A percentile compares a stretch with the other conserved stretches of the same genome.
Evolutionary conservation across 805 yeast species (phyloP).

Genomic region (Wickerhamiella domercqiae): DNA sequence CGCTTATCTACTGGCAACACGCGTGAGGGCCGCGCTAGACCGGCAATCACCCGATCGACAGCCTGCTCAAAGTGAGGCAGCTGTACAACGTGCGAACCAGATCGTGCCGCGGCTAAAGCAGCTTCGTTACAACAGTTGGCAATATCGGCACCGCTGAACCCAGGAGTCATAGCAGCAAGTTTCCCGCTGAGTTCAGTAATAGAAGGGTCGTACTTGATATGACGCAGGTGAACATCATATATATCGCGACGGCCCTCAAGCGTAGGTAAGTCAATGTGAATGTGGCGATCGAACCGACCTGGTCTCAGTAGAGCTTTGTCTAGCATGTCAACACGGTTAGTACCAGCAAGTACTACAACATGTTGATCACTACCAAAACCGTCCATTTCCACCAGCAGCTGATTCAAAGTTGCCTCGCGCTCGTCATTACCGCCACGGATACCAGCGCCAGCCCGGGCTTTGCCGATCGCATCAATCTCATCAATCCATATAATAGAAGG

Average conservation of each 20-base stretch:
- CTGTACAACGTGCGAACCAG: conserved; percentile 44
- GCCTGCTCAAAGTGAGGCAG: conserved; percentile 77
- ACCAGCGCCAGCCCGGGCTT: conserved; percentile 39
- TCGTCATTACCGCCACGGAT: conserved; percentile 71
- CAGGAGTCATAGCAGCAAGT: conserved; percentile 84
- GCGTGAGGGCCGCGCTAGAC: conserved; percentile 74
- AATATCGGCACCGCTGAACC: conserved; percentile 91
- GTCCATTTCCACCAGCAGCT: conserved; percentile 88
- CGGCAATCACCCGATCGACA: conserved; percentile 87
- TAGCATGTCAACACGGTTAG: conserved; percentile 80
- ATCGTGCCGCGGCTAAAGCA: conserved; percentile 82
- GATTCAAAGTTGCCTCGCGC: conserved; percentile 85
- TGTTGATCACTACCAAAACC: conserved; percentile 82
- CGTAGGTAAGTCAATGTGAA: conserved; percentile 74
- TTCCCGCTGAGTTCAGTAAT: conserved; percentile 56
- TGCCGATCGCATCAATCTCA: conserved; percentile 94
- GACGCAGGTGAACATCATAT: conserved; percentile 61
- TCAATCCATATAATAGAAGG: conserved; percentile 86
- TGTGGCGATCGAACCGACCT: conserved; percentile 86
- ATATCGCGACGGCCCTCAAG: conserved; percentile 80
- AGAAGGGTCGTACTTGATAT: conserved; percentile 29
- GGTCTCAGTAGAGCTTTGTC: conserved; percentile 87
- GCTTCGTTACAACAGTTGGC: conserved; percentile 93
- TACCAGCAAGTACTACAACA: conserved; percentile 88
- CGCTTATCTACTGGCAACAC: conserved; percentile 69